A percentile compares a stretch with the other conserved stretches of the same genome.
These are phyloP conservation scores for Saccharum spontaneum DNA, from an alignment of 176 grass and related monocot genomes.

Conservation along the genomic window DNA sequence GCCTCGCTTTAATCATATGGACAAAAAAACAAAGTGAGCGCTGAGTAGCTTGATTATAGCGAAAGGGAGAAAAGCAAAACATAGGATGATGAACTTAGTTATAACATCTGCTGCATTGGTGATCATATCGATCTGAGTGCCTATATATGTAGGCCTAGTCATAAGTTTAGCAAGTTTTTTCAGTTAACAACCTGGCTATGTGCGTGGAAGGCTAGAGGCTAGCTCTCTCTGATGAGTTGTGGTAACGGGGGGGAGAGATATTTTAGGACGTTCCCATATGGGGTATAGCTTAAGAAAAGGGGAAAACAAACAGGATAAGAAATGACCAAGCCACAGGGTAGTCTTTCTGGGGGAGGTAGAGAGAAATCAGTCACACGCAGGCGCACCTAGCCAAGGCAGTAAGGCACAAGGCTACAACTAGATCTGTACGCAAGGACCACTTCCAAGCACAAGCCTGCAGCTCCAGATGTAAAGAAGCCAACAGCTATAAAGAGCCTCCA, in stretches of 20 bases:
- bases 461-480: constrained; percentile 98
- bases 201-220: background rate
- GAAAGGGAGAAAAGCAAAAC: constrained; percentile 49
- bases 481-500: constrained; percentile 89
- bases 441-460: constrained; percentile 76
- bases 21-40: constrained; percentile 47
- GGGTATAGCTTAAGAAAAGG: constrained; percentile 46
- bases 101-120: constrained; percentile 24
- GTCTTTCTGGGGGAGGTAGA: constrained; percentile 26
- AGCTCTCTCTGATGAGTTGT: constrained; percentile 26
- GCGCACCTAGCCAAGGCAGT: constrained; percentile 35
- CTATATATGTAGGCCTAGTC: background rate
- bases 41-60: constrained; percentile 48
- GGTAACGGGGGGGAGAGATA: constrained; percentile 24
- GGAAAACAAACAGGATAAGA: constrained; percentile 41
- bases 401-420: constrained; percentile 49
- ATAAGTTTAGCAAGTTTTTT: background rate
- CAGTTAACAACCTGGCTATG: constrained; percentile 12
- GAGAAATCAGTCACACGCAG: constrained; percentile 37
- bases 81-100: constrained; percentile 36
- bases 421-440: constrained; percentile 73
- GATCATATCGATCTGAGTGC: constrained; percentile 24
- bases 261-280: constrained; percentile 63
- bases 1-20: constrained; percentile 52
- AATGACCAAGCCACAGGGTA: constrained; percentile 6